phyloP scores from a whole-genome alignment of 2,329 filamentous ascomycete species.

The Myriosclerotinia curreyana region DNA sequence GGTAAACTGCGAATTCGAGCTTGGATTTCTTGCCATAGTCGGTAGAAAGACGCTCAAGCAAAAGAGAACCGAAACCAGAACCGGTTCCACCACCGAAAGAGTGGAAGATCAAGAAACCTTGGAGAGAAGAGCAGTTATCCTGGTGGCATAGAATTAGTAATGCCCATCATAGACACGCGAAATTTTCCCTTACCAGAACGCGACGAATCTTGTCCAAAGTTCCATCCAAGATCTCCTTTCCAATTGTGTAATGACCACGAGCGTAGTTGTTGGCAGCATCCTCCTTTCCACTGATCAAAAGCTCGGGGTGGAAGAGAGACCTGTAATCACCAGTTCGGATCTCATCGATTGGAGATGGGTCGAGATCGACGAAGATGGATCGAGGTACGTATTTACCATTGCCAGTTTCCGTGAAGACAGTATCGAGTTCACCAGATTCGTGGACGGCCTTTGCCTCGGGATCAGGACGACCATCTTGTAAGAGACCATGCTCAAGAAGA shows the following conservation, averaged over 20 bases:
- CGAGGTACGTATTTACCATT: slow-evolving; percentile 65
- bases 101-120: slow-evolving; percentile 67
- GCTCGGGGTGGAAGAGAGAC: slow-evolving; percentile 63
- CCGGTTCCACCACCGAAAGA: slow-evolving; percentile 67
- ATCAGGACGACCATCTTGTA: slow-evolving; percentile 57
- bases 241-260: slow-evolving; percentile 66
- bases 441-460: slow-evolving; percentile 52
- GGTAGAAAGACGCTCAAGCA: slow-evolving; percentile 61
- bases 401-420: slow-evolving; percentile 64
- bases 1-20: slow-evolving; percentile 65
- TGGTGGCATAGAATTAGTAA: slow-evolving; percentile 23
- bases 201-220: slow-evolving; percentile 63
- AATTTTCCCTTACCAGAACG: slow-evolving; percentile 50
- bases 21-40: slow-evolving; percentile 68
- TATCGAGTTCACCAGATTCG: slow-evolving; percentile 58
- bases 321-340: slow-evolving; percentile 62
- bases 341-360: slow-evolving; percentile 66
- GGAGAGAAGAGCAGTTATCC: slow-evolving; percentile 65
- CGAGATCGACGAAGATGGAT: slow-evolving; percentile 65
- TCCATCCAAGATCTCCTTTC: slow-evolving; percentile 62
- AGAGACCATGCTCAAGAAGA: slow-evolving; percentile 63
- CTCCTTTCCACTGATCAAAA: slow-evolving; percentile 65
- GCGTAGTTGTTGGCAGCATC: slow-evolving; percentile 70
- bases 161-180: background rate
- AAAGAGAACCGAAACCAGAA: slow-evolving; percentile 62